A percentile compares a stretch with the other conserved stretches of the same genome.
These are phyloP conservation scores for Aspergillus coremiiformis DNA, from an alignment of 495 filamentous ascomycete species.

Conservation along the genomic window DNA sequence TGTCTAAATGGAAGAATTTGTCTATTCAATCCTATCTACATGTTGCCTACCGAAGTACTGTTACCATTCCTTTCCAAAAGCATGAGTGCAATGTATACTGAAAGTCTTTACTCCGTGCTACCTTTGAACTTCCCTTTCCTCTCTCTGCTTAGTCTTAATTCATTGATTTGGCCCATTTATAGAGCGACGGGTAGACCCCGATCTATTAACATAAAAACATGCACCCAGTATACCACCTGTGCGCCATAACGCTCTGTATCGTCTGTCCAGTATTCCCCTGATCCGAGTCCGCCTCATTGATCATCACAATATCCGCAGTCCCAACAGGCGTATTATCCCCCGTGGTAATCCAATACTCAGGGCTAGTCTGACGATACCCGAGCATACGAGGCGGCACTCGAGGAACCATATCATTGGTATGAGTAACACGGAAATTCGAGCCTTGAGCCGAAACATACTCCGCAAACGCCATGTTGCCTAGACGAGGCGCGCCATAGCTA, in stretches of 20 bases:
- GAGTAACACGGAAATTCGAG: slow-evolving; percentile 55
- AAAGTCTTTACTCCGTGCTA: too few species aligned
- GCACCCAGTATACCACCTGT: slow-evolving; percentile 38
- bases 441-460: slow-evolving; percentile 47
- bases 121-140: too few species aligned
- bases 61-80: too few species aligned
- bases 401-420: slow-evolving; percentile 60
- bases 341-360: slow-evolving; percentile 58
- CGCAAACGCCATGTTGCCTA: slow-evolving; percentile 52
- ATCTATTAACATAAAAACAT: slow-evolving; percentile 15
- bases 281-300: slow-evolving; percentile 29
- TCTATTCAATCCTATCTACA: too few species aligned
- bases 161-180: too few species aligned
- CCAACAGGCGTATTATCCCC: slow-evolving; percentile 33
- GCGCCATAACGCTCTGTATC: slow-evolving; percentile 17
- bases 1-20: too few species aligned
- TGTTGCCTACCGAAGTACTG: too few species aligned
- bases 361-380: slow-evolving; percentile 55
- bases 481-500: slow-evolving; percentile 61
- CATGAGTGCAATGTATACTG: too few species aligned
- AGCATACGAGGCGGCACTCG: slow-evolving; percentile 48
- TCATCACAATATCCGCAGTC: slow-evolving; percentile 32
- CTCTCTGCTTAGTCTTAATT: too few species aligned
- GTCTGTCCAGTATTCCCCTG: slow-evolving; percentile 33
- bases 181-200: too few species aligned